Conservation (phyloP, 139 green algal genomes). For the Chlorella sorokiniana region DNA sequence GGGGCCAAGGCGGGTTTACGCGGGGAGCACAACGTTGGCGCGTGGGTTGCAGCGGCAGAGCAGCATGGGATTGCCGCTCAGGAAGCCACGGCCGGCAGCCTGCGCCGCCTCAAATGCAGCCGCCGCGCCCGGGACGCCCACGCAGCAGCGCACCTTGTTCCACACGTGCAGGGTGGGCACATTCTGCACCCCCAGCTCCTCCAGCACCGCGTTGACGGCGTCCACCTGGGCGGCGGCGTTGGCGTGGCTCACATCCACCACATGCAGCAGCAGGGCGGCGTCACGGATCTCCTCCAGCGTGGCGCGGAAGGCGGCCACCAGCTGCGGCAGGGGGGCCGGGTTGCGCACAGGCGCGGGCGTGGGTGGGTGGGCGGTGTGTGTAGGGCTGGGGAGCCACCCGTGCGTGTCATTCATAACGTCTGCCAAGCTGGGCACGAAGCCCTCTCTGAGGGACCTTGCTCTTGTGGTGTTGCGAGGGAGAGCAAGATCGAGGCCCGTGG, state of each 20-base stretch:
- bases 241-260: conserved; percentile 88
- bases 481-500: too few species aligned
- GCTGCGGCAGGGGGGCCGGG: too few species aligned
- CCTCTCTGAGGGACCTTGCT: too few species aligned
- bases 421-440: too few species aligned
- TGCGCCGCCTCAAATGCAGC: neutral
- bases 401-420: too few species aligned
- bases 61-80: neutral
- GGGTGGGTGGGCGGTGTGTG: neutral
- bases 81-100: too few species aligned
- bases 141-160: conserved; percentile 80
- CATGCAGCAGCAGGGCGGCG: conserved; percentile 86
- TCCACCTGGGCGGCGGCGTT: conserved; percentile 73
- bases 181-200: conserved; percentile 68
- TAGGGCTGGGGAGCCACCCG: neutral
- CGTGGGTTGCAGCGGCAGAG: neutral
- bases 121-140: too few species aligned
- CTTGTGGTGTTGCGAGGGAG: too few species aligned
- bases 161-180: conserved; percentile 85
- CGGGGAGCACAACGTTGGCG: neutral
- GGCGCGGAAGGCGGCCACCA: conserved; percentile 90
- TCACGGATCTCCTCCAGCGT: conserved; percentile 96
- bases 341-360: neutral
- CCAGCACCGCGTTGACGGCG: conserved; percentile 63
- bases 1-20: neutral